A percentile compares a stretch with the other conserved stretches of the same genome.
Evolutionary conservation across 139 green algal genomes (phyloP).

Genomic region (Picochlorum sp.): DNA sequence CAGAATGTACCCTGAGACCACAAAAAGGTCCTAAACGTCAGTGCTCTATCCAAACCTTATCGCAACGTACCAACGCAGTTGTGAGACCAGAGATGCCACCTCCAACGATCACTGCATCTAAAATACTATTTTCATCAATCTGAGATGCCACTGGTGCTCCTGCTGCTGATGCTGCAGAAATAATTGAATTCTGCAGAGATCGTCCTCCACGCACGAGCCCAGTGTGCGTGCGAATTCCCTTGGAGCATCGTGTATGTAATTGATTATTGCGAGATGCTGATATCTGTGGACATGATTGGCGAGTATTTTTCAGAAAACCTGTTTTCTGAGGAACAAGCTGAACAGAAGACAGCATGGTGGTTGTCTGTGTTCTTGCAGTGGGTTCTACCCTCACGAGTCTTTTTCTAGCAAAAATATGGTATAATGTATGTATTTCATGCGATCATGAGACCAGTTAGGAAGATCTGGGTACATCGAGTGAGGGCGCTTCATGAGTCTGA

Average conservation of each 20-base stretch:
- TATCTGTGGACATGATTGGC: background rate
- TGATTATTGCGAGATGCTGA: background rate
- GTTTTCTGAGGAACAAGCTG: too few relatives aligned
- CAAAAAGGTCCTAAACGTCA: background rate
- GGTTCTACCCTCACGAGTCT: too few relatives aligned
- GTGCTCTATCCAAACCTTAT: slow-evolving; percentile 3
- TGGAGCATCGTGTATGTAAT: background rate
- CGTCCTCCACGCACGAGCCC: background rate
- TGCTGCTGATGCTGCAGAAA: background rate
- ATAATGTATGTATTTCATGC: too few relatives aligned
- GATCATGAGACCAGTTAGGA: too few relatives aligned
- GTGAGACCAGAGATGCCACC: slow-evolving; percentile 48
- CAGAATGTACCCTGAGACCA: background rate
- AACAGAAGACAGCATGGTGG: too few relatives aligned
- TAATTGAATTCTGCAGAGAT: background rate
- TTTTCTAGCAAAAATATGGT: too few relatives aligned
- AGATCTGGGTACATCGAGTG: too few relatives aligned
- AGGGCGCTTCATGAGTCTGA: too few relatives aligned
- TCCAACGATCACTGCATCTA: slow-evolving; percentile 35
- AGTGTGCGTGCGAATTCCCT: background rate
- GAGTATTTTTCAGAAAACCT: background rate
- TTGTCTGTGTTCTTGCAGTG: too few relatives aligned
- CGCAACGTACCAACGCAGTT: slow-evolving; percentile 32
- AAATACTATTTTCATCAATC: slow-evolving; percentile 11
- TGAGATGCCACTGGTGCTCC: background rate